These are phyloP conservation scores for Punica granatum DNA, from an alignment of 345 rosid genomes.

Conservation along the genomic window DNA sequence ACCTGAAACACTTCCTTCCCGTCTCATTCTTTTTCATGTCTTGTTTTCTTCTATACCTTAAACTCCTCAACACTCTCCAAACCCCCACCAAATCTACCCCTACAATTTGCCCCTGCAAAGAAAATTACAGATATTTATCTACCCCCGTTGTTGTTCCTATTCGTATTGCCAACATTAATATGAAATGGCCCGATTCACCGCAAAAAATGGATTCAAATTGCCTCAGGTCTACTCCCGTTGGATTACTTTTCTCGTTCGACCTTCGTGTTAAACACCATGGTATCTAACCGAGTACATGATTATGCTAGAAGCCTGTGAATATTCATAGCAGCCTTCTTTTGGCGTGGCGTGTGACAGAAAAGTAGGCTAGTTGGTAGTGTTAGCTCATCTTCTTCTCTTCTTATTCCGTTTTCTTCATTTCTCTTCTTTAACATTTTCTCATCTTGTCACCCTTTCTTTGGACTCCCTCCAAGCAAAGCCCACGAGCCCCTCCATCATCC, in stretches of 20 bases:
- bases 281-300: background rate
- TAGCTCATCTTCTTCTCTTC: slow-evolving; percentile 63
- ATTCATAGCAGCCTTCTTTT: slow-evolving; percentile 5
- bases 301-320: slow-evolving; percentile 5
- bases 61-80: slow-evolving; percentile 24
- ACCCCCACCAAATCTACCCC: slow-evolving; percentile 6
- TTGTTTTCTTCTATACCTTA: background rate
- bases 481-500: slow-evolving; percentile 3
- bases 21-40: background rate
- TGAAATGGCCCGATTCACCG: background rate
- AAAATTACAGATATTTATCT: background rate
- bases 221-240: background rate
- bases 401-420: slow-evolving; percentile 9
- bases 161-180: background rate
- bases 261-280: background rate
- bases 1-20: slow-evolving; percentile 18
- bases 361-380: slow-evolving; percentile 51
- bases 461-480: slow-evolving; percentile 9
- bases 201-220: background rate
- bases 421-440: slow-evolving; percentile 16
- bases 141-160: background rate
- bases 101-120: background rate
- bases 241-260: background rate
- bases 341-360: slow-evolving; percentile 16
- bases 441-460: slow-evolving; percentile 13